Evolutionary conservation across 495 filamentous ascomycete genomes (phyloP), one percentile per base, ranked within the genome.

Genomic region (Penicillium coprophilum): DNA sequence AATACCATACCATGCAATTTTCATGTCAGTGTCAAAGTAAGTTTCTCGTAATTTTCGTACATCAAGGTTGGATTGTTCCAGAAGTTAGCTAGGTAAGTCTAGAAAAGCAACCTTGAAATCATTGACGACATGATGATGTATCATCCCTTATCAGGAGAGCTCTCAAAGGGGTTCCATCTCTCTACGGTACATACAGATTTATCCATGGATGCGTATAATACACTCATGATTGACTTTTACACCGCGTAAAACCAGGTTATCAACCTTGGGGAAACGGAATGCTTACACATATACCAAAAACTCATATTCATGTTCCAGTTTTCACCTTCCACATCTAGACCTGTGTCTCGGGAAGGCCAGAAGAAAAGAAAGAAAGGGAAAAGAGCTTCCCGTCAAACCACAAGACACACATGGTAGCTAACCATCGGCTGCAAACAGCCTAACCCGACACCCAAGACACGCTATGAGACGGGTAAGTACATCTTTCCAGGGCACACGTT

Each of bases 61-160:
- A 17, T n/a, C 15, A 34, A 36, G 6, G 11, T 34, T 34, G 4
- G 2, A 34, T 34, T 34, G 4, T 34, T 15, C 31, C 31, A 13
- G 13, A 13, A 2, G 4, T 34, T 34, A n/a, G n/a, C n/a, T n/a
- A n/a, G n/a, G n/a, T 5, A 15, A 15, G 31, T 34, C 12, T 34
- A 2, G 17, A 38, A 38, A 27, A n/a, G 17, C 21, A 15, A 27
- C 24, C 24, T 27, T 27, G 24, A 6, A 27, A 28, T 53, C 28
- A 31, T 53, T 53, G 51, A 46, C 40, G 51, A 53, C 51, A 53
- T 53, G 19, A 19, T 53, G 51, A 53, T 36, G 40, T 47, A 31
- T 17, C 1, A 10, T 32, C 27, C 24, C 23, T 7, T 28, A 15
- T 12, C 8, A 31, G 12, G 12, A 30, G 45, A 47, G 27, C 45